A percentile compares a stretch with the other conserved stretches of the same genome.
These are phyloP conservation scores for Amanita subjunquillea DNA, from an alignment of 768 basidiomycete species.

Conservation along the genomic window DNA sequence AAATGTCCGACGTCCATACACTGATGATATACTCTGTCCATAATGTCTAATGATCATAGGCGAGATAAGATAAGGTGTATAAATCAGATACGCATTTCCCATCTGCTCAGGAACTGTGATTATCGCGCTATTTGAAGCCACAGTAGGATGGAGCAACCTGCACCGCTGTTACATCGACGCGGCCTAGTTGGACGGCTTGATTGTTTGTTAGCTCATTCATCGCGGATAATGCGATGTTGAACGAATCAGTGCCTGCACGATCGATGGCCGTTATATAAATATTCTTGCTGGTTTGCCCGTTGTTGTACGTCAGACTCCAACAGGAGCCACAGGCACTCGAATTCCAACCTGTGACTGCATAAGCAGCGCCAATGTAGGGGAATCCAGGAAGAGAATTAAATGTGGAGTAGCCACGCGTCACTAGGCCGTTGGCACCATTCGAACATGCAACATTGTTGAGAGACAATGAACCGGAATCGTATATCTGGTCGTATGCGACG, in stretches of 20 bases:
- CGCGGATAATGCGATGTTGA: conserved; percentile 35
- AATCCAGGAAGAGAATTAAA: conserved; percentile 32
- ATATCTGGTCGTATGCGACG: conserved; percentile 27
- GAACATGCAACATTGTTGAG: conserved; percentile 36
- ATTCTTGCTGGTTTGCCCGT: conserved; percentile 8
- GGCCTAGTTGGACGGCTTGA: conserved; percentile 35
- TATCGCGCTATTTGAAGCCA: conserved; percentile 22
- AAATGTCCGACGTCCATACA: no score
- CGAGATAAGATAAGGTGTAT: background rate
- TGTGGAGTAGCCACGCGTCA: conserved; percentile 25
- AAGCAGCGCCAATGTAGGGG: conserved; percentile 34
- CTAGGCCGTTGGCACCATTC: conserved; percentile 34
- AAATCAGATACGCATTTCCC: background rate
- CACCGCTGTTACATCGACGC: conserved; percentile 31
- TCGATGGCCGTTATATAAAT: conserved; percentile 32
- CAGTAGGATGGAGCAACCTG: conserved; percentile 38
- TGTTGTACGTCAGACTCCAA: conserved; percentile 32
- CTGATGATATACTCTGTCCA: no score
- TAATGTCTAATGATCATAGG: no score
- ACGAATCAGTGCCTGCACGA: conserved; percentile 20
- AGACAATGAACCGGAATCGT: conserved; percentile 24
- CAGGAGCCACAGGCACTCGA: conserved; percentile 35
- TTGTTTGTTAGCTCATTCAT: conserved; percentile 44
- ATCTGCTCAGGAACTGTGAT: background rate
- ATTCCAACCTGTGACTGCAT: conserved; percentile 27